phyloP scores from a whole-genome alignment of 345 rosid species.

The Acer negundo region DNA sequence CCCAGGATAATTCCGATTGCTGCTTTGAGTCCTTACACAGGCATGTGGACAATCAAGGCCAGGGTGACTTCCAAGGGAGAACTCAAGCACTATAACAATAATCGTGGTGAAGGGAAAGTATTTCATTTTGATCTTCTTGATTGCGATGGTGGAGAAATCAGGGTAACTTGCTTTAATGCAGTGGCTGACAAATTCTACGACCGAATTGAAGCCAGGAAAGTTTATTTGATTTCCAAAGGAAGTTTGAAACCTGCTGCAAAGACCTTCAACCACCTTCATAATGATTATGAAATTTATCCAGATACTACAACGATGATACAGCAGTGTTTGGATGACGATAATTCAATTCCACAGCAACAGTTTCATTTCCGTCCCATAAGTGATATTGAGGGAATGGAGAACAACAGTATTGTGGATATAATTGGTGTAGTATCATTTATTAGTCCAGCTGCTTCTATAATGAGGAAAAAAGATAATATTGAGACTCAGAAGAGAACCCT shows the following conservation, averaged over 20 bases:
- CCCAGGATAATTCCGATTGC: slow-evolving; percentile 72
- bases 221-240: slow-evolving; percentile 83
- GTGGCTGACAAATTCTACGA: slow-evolving; percentile 79
- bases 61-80: slow-evolving; percentile 83
- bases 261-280: slow-evolving; percentile 78
- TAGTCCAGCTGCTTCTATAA: slow-evolving; percentile 57
- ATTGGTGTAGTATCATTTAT: slow-evolving; percentile 73
- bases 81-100: slow-evolving; percentile 67
- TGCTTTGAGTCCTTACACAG: slow-evolving; percentile 88
- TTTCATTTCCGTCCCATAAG: slow-evolving; percentile 70
- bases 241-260: slow-evolving; percentile 80
- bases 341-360: slow-evolving; percentile 63
- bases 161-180: slow-evolving; percentile 89
- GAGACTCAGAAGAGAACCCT: slow-evolving; percentile 81
- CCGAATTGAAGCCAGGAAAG: slow-evolving; percentile 73
- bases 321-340: slow-evolving; percentile 74
- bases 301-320: slow-evolving; percentile 66
- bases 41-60: slow-evolving; percentile 91
- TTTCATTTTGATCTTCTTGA: slow-evolving; percentile 93
- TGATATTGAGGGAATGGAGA: slow-evolving; percentile 77
- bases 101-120: slow-evolving; percentile 87
- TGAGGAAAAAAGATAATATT: slow-evolving; percentile 69
- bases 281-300: slow-evolving; percentile 72
- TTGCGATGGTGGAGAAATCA: slow-evolving; percentile 87
- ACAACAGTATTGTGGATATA: slow-evolving; percentile 55